phyloP scores from a whole-genome alignment of 176 grass and related monocot genomes.

The Dactylis glomerata region DNA sequence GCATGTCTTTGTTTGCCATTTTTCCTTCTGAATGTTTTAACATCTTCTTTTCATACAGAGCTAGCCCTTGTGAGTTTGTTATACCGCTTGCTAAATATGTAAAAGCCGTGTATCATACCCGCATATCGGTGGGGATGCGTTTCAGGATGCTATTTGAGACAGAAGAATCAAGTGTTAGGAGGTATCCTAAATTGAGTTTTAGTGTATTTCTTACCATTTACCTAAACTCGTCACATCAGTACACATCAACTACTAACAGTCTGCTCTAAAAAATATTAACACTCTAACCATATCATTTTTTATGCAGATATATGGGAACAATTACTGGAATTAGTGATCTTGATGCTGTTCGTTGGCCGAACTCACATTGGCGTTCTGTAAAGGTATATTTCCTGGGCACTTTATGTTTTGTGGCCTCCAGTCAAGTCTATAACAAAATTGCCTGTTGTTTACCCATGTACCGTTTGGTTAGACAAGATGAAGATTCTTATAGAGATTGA shows the following conservation, averaged over 20 bases:
- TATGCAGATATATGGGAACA: slow-evolving; percentile 91
- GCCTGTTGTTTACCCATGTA: slow-evolving; percentile 8
- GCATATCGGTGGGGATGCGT: slow-evolving; percentile 95
- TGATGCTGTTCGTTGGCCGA: slow-evolving; percentile 82
- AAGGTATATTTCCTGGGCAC: slow-evolving; percentile 47
- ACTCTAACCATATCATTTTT: background rate
- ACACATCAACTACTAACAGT: background rate
- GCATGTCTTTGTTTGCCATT: background rate
- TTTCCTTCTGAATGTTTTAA: background rate
- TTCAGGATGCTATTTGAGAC: slow-evolving; percentile 99
- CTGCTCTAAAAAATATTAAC: background rate
- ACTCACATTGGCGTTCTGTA: slow-evolving; percentile 97
- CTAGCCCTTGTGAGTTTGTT: slow-evolving; percentile 96
- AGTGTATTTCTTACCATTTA: background rate
- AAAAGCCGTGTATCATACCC: slow-evolving; percentile 95
- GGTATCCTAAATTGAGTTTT: slow-evolving; percentile 39
- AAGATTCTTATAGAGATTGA: background rate
- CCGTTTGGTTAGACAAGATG: slow-evolving; percentile 6
- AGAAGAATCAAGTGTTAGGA: slow-evolving; percentile 90
- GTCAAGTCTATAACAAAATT: background rate
- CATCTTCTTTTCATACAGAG: slow-evolving; percentile 42
- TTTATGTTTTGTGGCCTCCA: background rate
- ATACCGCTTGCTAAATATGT: slow-evolving; percentile 92
- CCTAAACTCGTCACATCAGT: background rate
- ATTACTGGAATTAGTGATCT: slow-evolving; percentile 98